A percentile compares a stretch with the other conserved stretches of the same genome.
These are phyloP conservation scores for Setomelanomma holmii DNA, from an alignment of 2,329 filamentous ascomycete species.

Conservation along the genomic window DNA sequence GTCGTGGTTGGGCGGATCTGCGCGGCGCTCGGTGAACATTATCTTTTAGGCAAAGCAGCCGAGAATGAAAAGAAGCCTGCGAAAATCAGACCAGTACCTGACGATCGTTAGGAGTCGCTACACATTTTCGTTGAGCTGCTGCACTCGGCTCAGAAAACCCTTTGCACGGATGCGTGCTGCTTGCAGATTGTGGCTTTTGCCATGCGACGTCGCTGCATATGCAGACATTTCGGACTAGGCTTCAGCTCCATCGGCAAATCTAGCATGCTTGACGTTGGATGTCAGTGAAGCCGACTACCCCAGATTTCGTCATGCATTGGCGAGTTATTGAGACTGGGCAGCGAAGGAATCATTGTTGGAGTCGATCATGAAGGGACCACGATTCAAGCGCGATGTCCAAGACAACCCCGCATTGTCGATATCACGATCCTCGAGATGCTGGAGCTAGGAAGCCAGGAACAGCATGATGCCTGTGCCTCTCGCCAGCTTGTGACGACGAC, in stretches of 20 bases:
- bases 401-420: background rate
- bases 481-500: no score
- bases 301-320: background rate
- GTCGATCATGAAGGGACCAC: background rate
- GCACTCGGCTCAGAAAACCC: background rate
- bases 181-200: background rate
- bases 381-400: background rate
- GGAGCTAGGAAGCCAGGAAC: no score
- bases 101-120: background rate
- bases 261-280: background rate
- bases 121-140: background rate
- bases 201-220: background rate
- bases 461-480: no score
- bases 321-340: background rate
- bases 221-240: background rate
- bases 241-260: background rate
- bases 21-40: background rate
- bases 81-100: background rate
- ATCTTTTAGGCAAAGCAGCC: background rate
- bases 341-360: background rate
- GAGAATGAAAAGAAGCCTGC: background rate
- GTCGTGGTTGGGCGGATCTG: constrained; percentile 5
- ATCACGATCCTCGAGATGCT: background rate
- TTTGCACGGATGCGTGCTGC: constrained; percentile 10
- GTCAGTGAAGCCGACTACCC: background rate